A percentile compares a stretch with the other conserved stretches of the same genome.
Conservation (phyloP, 345 rosid genomes). For the Sisymbrium altissimum region DNA sequence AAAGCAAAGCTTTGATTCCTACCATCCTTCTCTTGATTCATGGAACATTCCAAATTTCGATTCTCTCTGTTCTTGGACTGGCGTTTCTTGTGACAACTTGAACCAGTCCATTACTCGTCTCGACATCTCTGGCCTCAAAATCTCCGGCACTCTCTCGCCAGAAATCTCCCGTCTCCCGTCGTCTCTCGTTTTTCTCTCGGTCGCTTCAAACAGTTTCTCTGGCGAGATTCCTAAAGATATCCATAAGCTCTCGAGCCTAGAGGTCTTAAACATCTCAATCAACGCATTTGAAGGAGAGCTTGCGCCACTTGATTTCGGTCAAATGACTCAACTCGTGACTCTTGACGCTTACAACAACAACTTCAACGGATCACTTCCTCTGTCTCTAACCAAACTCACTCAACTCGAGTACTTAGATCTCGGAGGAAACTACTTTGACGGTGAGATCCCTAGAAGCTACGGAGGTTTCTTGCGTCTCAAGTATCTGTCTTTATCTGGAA, state of each 20-base stretch:
- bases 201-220: slow-evolving; percentile 51
- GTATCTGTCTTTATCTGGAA: slow-evolving; percentile 74
- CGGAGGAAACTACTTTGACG: slow-evolving; percentile 83
- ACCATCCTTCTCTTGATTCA: slow-evolving; percentile 42
- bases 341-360: slow-evolving; percentile 81
- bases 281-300: slow-evolving; percentile 61
- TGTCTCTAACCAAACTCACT: slow-evolving; percentile 37
- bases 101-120: slow-evolving; percentile 46
- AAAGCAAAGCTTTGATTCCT: slow-evolving; percentile 45
- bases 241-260: slow-evolving; percentile 40
- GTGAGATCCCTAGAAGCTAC: slow-evolving; percentile 61
- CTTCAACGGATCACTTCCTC: slow-evolving; percentile 70
- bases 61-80: slow-evolving; percentile 53
- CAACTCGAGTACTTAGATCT: slow-evolving; percentile 61
- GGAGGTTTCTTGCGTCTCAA: slow-evolving; percentile 52
- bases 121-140: slow-evolving; percentile 51
- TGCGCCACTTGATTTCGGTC: slow-evolving; percentile 47
- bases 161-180: slow-evolving; percentile 38
- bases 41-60: slow-evolving; percentile 54
- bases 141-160: slow-evolving; percentile 57
- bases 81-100: slow-evolving; percentile 42
- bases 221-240: slow-evolving; percentile 45
- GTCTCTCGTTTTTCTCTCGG: slow-evolving; percentile 43
- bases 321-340: slow-evolving; percentile 44
- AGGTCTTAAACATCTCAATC: slow-evolving; percentile 66